Conservation (phyloP, 805 yeast species). For the Isabelozyma pseudorhagii region DNA sequence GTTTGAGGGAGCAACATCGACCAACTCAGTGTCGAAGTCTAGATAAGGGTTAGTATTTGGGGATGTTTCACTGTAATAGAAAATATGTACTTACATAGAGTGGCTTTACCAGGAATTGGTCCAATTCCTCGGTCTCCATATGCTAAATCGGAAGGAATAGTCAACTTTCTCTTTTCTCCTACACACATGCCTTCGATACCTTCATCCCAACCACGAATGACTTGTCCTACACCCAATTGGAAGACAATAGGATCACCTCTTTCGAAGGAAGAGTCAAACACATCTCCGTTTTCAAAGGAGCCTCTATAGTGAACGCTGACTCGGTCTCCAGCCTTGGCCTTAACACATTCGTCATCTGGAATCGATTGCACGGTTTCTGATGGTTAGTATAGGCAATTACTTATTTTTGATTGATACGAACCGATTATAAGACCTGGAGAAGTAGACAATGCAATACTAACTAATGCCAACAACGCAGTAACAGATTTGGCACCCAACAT, state of each 20-base stretch:
- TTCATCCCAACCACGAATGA: conserved; percentile 88
- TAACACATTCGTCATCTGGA: conserved; percentile 53
- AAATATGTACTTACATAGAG: conserved; percentile 38
- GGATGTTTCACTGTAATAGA: neutral
- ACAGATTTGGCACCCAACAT: conserved; percentile 1
- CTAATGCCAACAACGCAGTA: conserved; percentile 12
- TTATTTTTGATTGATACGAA: neutral
- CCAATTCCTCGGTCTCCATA: conserved; percentile 79
- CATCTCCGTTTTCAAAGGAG: conserved; percentile 58
- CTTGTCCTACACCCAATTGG: conserved; percentile 73
- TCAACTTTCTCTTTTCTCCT: conserved; percentile 79
- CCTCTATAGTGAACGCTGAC: conserved; percentile 83
- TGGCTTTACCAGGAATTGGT: conserved; percentile 74
- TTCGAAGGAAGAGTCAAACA: conserved; percentile 68
- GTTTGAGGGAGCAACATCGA: conserved; percentile 39
- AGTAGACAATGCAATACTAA: neutral
- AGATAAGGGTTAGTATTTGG: conserved; percentile 15
- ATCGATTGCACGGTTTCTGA: conserved; percentile 36
- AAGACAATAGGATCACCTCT: conserved; percentile 70
- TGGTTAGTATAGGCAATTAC: neutral
- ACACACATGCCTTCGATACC: conserved; percentile 76
- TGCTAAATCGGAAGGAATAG: conserved; percentile 75
- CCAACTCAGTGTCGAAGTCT: conserved; percentile 63
- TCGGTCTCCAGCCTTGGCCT: conserved; percentile 62
- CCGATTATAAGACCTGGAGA: neutral